These are phyloP conservation scores for Mucor plumbeus DNA, from an alignment of 371 early-diverging fungal genomes.

Conservation along the genomic window DNA sequence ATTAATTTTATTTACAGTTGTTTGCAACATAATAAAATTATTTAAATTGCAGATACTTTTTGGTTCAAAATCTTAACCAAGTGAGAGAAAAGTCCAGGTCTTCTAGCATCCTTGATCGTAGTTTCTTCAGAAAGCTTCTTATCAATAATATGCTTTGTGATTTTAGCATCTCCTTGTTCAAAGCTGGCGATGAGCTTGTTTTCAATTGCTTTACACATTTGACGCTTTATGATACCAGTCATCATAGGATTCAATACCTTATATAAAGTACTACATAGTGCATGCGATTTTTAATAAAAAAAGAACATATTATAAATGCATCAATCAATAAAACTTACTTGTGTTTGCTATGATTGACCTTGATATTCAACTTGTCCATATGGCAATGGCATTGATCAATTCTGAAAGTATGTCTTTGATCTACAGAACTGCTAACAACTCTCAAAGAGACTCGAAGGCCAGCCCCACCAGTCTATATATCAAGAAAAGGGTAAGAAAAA, in stretches of 20 bases:
- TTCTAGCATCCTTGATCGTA: slow-evolving; percentile 40
- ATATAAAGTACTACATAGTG: slow-evolving; percentile 42
- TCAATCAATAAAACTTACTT: slow-evolving; percentile 37
- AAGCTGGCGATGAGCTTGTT: slow-evolving; percentile 42
- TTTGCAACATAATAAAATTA: neutral
- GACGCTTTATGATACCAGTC: slow-evolving; percentile 48
- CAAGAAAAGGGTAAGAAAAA: neutral
- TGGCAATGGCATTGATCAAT: slow-evolving; percentile 40
- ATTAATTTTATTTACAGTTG: neutral
- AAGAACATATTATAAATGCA: neutral
- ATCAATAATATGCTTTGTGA: slow-evolving; percentile 34
- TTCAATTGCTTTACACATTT: slow-evolving; percentile 56
- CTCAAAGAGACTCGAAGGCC: slow-evolving; percentile 48
- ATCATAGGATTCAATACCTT: slow-evolving; percentile 54
- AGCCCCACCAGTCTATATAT: slow-evolving; percentile 54
- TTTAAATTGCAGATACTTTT: neutral
- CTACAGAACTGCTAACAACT: slow-evolving; percentile 40
- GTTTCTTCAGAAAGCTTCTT: neutral
- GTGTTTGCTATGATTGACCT: slow-evolving; percentile 50
- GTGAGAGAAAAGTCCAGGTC: slow-evolving; percentile 32
- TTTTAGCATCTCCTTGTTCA: slow-evolving; percentile 39
- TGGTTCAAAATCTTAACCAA: slow-evolving; percentile 12
- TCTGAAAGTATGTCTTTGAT: slow-evolving; percentile 35
- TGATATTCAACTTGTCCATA: slow-evolving; percentile 56
- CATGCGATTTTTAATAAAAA: neutral